A percentile compares a stretch with the other conserved stretches of the same genome.
Conservation (phyloP, 2,329 filamentous ascomycete genomes). For the Cladorrhinum sp. region DNA sequence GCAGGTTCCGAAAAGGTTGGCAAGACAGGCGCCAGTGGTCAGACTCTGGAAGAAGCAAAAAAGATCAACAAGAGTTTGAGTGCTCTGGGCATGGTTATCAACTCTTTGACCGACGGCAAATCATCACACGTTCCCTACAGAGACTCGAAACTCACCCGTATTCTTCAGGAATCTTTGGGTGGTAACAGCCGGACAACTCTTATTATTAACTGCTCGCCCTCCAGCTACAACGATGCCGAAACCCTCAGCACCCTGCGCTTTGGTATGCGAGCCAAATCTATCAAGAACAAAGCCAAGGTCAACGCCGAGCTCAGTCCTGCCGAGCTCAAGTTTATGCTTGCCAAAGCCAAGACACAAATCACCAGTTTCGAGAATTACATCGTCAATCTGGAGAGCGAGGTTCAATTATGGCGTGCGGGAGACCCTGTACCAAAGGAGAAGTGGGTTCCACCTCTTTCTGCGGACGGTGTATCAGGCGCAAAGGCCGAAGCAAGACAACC, state of each 20-base stretch:
- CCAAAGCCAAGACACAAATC: constrained; percentile 86
- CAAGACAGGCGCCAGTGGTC: constrained; percentile 95
- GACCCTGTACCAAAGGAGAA: constrained; percentile 84
- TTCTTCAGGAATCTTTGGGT: constrained; percentile 93
- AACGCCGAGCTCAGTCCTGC: constrained; percentile 95
- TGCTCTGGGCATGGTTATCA: constrained; percentile 98
- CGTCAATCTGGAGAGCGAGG: constrained; percentile 75
- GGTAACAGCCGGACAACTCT: constrained; percentile 98
- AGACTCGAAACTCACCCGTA: constrained; percentile 96
- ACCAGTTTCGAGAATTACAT: constrained; percentile 88
- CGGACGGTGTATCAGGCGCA: constrained; percentile 48
- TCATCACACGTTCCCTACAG: constrained; percentile 93
- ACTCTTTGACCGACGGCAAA: constrained; percentile 93
- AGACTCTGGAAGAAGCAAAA: constrained; percentile 96
- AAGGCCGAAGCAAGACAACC: constrained; percentile 44
- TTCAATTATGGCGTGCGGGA: constrained; percentile 82
- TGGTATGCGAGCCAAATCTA: constrained; percentile 93
- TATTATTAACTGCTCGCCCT: constrained; percentile 98
- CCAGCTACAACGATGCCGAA: constrained; percentile 95
- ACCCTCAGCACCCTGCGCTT: constrained; percentile 90
- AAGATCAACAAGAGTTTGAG: constrained; percentile 99
- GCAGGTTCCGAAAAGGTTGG: constrained; percentile 98
- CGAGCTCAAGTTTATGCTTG: constrained; percentile 89
- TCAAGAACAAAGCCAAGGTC: constrained; percentile 99
- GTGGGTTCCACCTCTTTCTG: constrained; percentile 70